Evolutionary conservation across 768 basidiomycete genomes (phyloP), one percentile per base, ranked within the genome.

Genomic region (Crepidotus variabilis): DNA sequence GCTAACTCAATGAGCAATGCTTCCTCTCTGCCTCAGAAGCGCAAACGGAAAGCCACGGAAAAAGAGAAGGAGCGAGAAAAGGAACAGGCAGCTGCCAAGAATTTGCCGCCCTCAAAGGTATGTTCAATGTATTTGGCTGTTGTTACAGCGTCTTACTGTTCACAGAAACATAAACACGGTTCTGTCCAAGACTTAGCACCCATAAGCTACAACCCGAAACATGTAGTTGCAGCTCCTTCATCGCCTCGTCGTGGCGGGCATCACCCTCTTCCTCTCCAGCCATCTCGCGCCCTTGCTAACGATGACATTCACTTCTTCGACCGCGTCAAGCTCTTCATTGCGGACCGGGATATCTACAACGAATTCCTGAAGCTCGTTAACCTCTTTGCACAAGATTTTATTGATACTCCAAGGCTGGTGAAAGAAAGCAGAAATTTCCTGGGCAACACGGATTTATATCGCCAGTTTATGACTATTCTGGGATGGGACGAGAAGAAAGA

Each of bases 291-390:
- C 7, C 60, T 63, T 8, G 62, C 67, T 9, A 70, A 71, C 45
- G 77, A 79, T 57, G 73, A 94, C 51, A 77, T 82, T 2, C 87
- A 87, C 54, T 98, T 98, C 73, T 99, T 99, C 68, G 94, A 97
- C 57, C 88, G 89, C 23, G 93, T 98, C 50, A 88, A 86, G 63
- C 83, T 82, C 14, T 77, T 81, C 1, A 73, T 93, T 46, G 86
- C 88, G 55, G 86, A 80, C 59, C 79, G 87, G 11, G 89, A 92
- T 49, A 83, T 85, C 1, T 92, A 90, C 72, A 92, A 94, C 69
- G 97, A 98, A 71, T 98, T 99, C 72, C 75, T 99, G 58, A 97
- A 94, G 67, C 76, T 98, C 47, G 82, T 98, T 62, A 98, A 98
- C 70, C 79, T 99, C 1, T 99, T 94, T 66, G 90, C 92, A 1